Percentiles rank a stretch among this genome's conserved stretches.
phyloP scores from a whole-genome alignment of 768 basidiomycete genomes.

The Tylopilus felleus region DNA sequence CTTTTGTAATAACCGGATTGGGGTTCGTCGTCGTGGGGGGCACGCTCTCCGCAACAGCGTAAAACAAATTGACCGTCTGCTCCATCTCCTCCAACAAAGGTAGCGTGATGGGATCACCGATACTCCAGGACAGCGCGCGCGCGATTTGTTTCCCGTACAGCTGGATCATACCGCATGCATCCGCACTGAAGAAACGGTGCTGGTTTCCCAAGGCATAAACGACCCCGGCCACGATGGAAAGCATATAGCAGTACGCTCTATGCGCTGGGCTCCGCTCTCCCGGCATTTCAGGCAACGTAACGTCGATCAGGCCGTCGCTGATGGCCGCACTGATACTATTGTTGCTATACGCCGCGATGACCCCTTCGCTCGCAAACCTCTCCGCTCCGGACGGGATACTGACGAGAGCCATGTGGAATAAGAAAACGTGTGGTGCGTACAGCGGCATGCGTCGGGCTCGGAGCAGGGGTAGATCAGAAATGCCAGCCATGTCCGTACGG shows the following conservation, averaged over 20 bases:
- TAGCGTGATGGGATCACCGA: constrained; percentile 71
- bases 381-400: constrained; percentile 77
- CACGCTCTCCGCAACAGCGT: constrained; percentile 58
- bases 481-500: constrained; percentile 64
- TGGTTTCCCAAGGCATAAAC: constrained; percentile 58
- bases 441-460: constrained; percentile 61
- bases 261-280: constrained; percentile 79
- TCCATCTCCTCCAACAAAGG: constrained; percentile 82
- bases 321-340: constrained; percentile 76
- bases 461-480: constrained; percentile 63
- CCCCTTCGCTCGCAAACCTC: constrained; percentile 78
- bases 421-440: constrained; percentile 74
- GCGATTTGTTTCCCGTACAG: constrained; percentile 80
- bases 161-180: constrained; percentile 83
- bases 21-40: constrained; percentile 16
- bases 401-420: constrained; percentile 85
- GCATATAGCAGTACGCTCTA: constrained; percentile 77
- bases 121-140: constrained; percentile 77
- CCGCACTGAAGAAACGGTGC: constrained; percentile 78
- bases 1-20: constrained; percentile 52
- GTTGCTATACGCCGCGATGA: constrained; percentile 78
- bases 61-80: constrained; percentile 73
- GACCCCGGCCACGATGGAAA: constrained; percentile 73
- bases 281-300: constrained; percentile 63
- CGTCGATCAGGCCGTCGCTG: constrained; percentile 69